Conservation (phyloP, 371 early-diverging fungal species). For the Mortierella polycephala region DNA sequence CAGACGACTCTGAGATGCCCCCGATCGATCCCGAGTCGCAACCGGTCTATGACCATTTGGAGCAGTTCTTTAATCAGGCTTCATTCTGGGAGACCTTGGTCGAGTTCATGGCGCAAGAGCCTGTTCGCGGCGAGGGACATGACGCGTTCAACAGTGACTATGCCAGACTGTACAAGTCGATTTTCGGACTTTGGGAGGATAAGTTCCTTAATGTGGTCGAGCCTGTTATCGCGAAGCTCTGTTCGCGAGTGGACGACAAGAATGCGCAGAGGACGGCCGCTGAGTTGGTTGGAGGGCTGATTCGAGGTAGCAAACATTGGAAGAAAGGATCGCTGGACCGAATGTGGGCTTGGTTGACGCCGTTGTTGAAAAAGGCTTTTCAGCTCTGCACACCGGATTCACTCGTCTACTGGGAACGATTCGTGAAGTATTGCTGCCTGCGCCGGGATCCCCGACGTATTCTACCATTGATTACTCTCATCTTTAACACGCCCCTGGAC, state of each 20-base stretch:
- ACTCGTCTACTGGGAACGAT: conserved; percentile 79
- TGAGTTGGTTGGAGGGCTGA: conserved; percentile 81
- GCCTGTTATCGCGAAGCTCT: conserved; percentile 61
- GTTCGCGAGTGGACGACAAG: conserved; percentile 68
- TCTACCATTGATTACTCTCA: conserved; percentile 72
- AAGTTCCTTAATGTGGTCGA: conserved; percentile 63
- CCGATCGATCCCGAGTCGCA: conserved; percentile 61
- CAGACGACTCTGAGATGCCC: conserved; percentile 42
- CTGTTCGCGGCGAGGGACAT: conserved; percentile 63
- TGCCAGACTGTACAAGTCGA: conserved; percentile 71
- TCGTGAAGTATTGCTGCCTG: conserved; percentile 63
- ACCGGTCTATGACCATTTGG: conserved; percentile 64
- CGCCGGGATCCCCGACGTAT: conserved; percentile 88
- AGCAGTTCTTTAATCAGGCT: conserved; percentile 56
- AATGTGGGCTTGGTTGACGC: conserved; percentile 75
- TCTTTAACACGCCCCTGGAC: conserved; percentile 78
- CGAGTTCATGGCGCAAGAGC: conserved; percentile 72
- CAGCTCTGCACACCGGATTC: conserved; percentile 72
- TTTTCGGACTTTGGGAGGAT: conserved; percentile 76
- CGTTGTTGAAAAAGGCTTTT: conserved; percentile 64
- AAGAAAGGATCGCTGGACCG: conserved; percentile 44
- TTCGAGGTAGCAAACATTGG: conserved; percentile 93
- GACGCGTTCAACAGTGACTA: conserved; percentile 69
- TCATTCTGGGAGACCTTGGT: conserved; percentile 70
- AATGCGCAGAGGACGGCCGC: conserved; percentile 82